Evolutionary conservation across 2,329 filamentous ascomycete species (phyloP).

Genomic region (Chaetomiaceae sp.): DNA sequence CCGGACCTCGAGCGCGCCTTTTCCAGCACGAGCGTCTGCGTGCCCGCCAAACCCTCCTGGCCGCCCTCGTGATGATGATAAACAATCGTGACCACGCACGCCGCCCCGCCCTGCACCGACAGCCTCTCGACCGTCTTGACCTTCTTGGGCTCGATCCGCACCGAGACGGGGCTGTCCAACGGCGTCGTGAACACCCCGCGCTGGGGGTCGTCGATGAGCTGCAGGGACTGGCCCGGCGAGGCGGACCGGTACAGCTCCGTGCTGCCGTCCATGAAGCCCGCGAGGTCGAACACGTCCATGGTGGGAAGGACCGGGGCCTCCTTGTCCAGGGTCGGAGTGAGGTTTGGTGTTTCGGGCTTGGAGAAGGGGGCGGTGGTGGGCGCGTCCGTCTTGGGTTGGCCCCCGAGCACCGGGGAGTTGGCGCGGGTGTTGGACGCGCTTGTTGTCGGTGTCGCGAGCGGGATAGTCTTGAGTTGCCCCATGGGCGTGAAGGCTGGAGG

Average conservation of each 20-base stretch:
- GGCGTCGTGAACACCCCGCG: conserved; percentile 11
- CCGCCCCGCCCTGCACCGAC: conserved; percentile 5
- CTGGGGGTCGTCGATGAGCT: conserved; percentile 12
- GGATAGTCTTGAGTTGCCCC: background rate
- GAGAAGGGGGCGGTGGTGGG: background rate
- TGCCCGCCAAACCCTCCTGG: background rate
- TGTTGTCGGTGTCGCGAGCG: conserved; percentile 8
- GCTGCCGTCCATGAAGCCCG: conserved; percentile 9
- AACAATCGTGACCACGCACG: conserved; percentile 15
- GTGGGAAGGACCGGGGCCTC: conserved; percentile 1
- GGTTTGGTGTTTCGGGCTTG: conserved; percentile 3
- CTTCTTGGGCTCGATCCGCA: conserved; percentile 13
- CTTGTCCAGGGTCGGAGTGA: background rate
- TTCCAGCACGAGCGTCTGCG: conserved; percentile 23
- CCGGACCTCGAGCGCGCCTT: conserved; percentile 10
- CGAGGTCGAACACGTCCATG: conserved; percentile 17
- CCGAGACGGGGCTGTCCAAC: background rate
- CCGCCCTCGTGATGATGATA: background rate
- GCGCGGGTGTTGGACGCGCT: conserved; percentile 13
- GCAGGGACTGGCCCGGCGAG: background rate
- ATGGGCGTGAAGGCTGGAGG: background rate
- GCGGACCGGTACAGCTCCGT: conserved; percentile 7
- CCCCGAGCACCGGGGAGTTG: conserved; percentile 6
- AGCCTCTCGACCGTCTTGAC: conserved; percentile 14
- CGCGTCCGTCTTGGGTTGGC: background rate